These are phyloP conservation scores for Prunus persica DNA, from an alignment of 306 rosid genomes.

Conservation along the genomic window Prunus_persica_NCBIv2 NC_034014.1:2046501-2047000, in stretches of 20 bases:
- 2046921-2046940: conserved; percentile 62
- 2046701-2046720: background rate
- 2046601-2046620: background rate
- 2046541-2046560: background rate
- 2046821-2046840: conserved; percentile 71
- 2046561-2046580: background rate
- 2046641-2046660: too few species aligned
- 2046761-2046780: background rate
- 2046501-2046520: background rate
- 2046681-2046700: background rate
- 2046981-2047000: background rate
- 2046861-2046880: conserved; percentile 81
- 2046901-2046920: conserved; percentile 94
- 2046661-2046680: too few species aligned
- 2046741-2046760: background rate
- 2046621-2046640: too few species aligned
- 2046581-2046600: background rate
- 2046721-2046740: background rate
- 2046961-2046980: conserved; percentile 24
- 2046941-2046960: conserved; percentile 69
- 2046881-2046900: conserved; percentile 83
- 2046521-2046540: background rate
- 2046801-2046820: background rate
- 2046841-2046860: conserved; percentile 85
- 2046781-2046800: background rate